A percentile compares a stretch with the other conserved stretches of the same genome.
These are phyloP conservation scores for Cystofilobasidium bisporidii DNA, from an alignment of 768 basidiomycete species.

Conservation along the genomic window DNA sequence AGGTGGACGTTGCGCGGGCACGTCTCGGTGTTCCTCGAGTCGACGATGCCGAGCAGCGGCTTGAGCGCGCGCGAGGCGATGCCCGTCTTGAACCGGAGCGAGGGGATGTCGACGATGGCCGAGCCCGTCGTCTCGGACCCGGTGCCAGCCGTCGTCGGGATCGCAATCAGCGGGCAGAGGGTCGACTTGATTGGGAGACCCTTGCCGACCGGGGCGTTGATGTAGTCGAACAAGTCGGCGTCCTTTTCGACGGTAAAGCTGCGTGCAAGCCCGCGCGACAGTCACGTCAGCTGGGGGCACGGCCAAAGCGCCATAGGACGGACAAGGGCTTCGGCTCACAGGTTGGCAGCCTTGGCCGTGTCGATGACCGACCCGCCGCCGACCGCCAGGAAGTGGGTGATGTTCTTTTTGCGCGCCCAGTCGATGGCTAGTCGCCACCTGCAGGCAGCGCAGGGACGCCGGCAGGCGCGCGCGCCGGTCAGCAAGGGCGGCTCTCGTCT, in stretches of 20 bases:
- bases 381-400: constrained; percentile 85
- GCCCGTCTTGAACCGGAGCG: constrained; percentile 87
- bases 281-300: no score
- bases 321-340: no score
- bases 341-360: constrained; percentile 87
- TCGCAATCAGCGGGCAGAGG: constrained; percentile 74
- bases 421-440: constrained; percentile 80
- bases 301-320: no score
- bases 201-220: constrained; percentile 81
- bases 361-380: constrained; percentile 94
- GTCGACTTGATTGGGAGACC: constrained; percentile 58
- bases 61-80: constrained; percentile 87
- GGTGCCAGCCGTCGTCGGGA: constrained; percentile 65
- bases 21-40: constrained; percentile 79
- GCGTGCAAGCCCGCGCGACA: constrained; percentile 12
- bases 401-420: constrained; percentile 76
- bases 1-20: constrained; percentile 91
- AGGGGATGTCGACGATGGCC: constrained; percentile 86
- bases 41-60: constrained; percentile 73
- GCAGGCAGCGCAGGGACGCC: no score
- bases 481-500: neutral
- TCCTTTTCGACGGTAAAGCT: constrained; percentile 88
- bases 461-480: neutral
- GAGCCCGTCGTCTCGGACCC: constrained; percentile 84
- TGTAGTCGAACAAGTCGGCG: constrained; percentile 86